Base-by-base conservation (phyloP, 495 filamentous ascomycete species). In the Penicillium waksmanii region DNA sequence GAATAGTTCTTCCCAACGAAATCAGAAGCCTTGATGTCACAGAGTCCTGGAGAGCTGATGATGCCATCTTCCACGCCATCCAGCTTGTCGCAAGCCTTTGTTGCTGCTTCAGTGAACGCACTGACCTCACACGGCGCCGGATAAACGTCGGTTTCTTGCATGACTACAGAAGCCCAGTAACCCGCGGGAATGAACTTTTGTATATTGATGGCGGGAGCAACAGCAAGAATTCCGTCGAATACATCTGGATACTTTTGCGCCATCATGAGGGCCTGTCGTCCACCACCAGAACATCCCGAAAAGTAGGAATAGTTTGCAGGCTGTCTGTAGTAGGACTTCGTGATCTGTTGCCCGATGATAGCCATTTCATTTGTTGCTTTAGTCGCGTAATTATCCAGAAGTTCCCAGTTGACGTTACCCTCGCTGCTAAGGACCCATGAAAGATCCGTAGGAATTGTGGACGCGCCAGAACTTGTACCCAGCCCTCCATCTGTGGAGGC, bases 211-310 rank as follows among this genome's bases (percentile, higher is more conserved):
- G 70, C 72, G 9, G 73, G 80, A 13, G 84, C 77, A 1, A 77
- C 81, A n/a, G 80, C 78, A 17, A 89, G 62, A 13, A 85, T 84
- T 17, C 88, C 88, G 69, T 91, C 85, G 61, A 85, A 83, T 8
- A 71, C 65, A 9, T 67, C 66, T 0, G 80, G 79, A 56, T 71
- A 80, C 47, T 69, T 64, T 55, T 81, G 73, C 12, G 75, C 76
- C n/a, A 69, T 58, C 63, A 75, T 74, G 8, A 79, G 67, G 5
- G 78, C 81, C 57, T 83, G 75, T 17, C 75, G 60, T 11, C 81
- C 81, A 23, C 80, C 81, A 18, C 66, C 69, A 9, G 79, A 82
- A 59, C 81, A 83, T 10, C 81, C 81, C 12, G 68, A 60, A 49
- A 72, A 83, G 55, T 82, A 82, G 0, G 73, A 75, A 44, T 79